A percentile compares a stretch with the other conserved stretches of the same genome.
Conservation (phyloP, 2,329 filamentous ascomycete genomes). For the Hymenoscyphus repandus region DNA sequence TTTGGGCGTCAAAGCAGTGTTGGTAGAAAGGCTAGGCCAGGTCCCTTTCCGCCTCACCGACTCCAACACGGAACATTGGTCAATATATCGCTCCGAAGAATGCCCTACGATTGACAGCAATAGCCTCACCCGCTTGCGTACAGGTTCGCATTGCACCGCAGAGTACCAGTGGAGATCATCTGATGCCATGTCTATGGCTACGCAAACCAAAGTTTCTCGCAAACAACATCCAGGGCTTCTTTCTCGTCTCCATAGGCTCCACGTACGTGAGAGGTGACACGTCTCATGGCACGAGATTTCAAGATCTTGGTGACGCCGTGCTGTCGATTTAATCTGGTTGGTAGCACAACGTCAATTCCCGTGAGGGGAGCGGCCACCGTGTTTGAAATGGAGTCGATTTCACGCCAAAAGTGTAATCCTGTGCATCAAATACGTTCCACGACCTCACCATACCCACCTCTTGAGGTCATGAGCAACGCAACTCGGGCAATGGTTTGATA, state of each 20-base stretch:
- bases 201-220: neutral
- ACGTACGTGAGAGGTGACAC: slow-evolving; percentile 14
- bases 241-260: slow-evolving; percentile 5
- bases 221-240: neutral
- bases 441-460: too few relatives aligned
- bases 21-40: too few relatives aligned
- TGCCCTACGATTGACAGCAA: too few relatives aligned
- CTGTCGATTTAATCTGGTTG: slow-evolving; percentile 4
- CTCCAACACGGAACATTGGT: too few relatives aligned
- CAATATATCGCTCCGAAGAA: too few relatives aligned
- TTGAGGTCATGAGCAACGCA: neutral
- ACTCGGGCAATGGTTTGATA: neutral
- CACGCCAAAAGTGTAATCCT: too few relatives aligned
- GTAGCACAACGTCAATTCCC: slow-evolving; percentile 1
- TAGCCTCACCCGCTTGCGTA: neutral
- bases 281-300: slow-evolving; percentile 18
- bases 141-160: neutral
- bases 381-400: neutral
- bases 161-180: neutral
- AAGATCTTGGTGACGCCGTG: slow-evolving; percentile 11
- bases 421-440: too few relatives aligned
- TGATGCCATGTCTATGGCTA: neutral
- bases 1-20: too few relatives aligned
- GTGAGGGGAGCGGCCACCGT: neutral
- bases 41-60: too few relatives aligned